Evolutionary conservation across 129 eudicot genomes (phyloP), one percentile per base, ranked within the genome.

Genomic region (Flaveria robusta): DNA sequence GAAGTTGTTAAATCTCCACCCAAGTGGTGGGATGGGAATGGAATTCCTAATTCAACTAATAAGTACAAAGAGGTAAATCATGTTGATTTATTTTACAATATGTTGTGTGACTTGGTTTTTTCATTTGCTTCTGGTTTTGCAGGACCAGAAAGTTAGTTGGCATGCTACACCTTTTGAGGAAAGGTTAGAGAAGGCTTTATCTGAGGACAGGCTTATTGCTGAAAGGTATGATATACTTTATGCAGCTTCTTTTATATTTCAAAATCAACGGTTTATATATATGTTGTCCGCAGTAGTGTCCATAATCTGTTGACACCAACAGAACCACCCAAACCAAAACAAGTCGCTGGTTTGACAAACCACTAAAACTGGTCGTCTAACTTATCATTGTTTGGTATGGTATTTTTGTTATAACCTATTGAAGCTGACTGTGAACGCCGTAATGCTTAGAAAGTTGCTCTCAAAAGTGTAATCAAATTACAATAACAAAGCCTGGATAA

Each of bases 61-160:
- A 94, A 94, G 72, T 94, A 94, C 85, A 91, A 91, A 83, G 97
- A 91, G 98, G 98, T 85, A 67, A 22, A 43, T 34, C 46, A 22
- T 72, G 29, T 56, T 70, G 26, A 11, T 49, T 64, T 39, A 70
- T 27, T 22, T 51, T 34, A 39, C 4, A 12, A 12, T 50, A 9
- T 34, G 51, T 42, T 72, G 64, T 14, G 49, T 47, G 50, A 58
- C n/a, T 9, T 16, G 1, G 14, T 37, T 14, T 43, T 42, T 39
- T 2, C 16, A 19, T 66, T 24, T 68, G 56, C 31, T 27, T 22
- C 71, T 79, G 67, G 68, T 51, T 65, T 6, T 79, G 41, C 87
- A 94, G 98, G 98, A 94, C 82, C 97, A 88, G 82, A 94, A 91
- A 85, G 98, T 94, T 31, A 81, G 88, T 59, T 94, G 97, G 98